These are phyloP conservation scores for Selaginella moellendorffii DNA, from an alignment of 75 land plant species.

Conservation along the genomic window DNA sequence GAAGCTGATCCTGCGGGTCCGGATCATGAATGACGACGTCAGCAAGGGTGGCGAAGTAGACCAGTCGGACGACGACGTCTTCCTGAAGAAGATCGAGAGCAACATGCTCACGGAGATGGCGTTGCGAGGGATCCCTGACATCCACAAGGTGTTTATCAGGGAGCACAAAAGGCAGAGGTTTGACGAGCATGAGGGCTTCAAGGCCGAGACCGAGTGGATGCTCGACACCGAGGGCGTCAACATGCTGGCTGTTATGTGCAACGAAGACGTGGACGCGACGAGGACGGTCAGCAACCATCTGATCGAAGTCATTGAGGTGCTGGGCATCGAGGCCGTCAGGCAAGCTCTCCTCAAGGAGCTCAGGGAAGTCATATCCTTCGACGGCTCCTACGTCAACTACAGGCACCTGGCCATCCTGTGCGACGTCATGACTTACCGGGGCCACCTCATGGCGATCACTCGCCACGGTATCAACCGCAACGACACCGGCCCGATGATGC, in stretches of 20 bases:
- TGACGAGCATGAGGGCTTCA: constrained; percentile 70
- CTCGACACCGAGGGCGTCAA: constrained; percentile 97
- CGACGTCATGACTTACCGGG: constrained; percentile 92
- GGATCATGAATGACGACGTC: constrained; percentile 95
- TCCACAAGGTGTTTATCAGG: constrained; percentile 86
- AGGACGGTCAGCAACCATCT: constrained; percentile 88
- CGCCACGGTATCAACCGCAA: constrained; percentile 93
- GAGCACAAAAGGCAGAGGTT: constrained; percentile 53
- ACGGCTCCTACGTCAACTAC: constrained; percentile 96
- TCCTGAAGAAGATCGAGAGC: constrained; percentile 87
- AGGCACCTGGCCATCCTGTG: constrained; percentile 85
- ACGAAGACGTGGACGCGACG: constrained; percentile 87
- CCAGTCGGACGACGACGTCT: constrained; percentile 96
- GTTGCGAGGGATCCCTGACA: constrained; percentile 85
- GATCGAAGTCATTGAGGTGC: constrained; percentile 91
- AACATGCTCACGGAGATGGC: constrained; percentile 97
- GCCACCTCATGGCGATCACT: constrained; percentile 95
- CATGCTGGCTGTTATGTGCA: constrained; percentile 83
- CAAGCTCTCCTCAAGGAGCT: constrained; percentile 77
- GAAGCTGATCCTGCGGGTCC: constrained; percentile 77
- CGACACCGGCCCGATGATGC: constrained; percentile 95
- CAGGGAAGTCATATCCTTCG: constrained; percentile 85
- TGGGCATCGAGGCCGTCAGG: constrained; percentile 97
- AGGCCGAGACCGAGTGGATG: constrained; percentile 86
- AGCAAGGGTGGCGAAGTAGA: constrained; percentile 63